Conservation (phyloP, 2,329 filamentous ascomycete species). For the Xylaria sp. region DNA sequence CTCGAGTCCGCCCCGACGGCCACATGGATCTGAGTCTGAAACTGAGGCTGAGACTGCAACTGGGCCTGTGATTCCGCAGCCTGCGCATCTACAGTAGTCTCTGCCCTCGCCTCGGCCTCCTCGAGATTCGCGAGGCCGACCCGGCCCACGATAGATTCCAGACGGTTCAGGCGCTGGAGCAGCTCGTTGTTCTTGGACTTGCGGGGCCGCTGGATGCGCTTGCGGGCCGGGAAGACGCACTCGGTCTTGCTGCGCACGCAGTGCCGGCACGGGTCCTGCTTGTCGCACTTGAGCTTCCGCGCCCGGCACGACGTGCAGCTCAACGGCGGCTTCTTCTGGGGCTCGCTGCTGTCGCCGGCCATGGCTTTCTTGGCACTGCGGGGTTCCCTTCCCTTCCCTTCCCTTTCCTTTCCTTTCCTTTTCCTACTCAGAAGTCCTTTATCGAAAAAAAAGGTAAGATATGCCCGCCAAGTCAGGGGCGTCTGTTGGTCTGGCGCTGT, state of each 20-base stretch:
- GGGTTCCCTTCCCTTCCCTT: neutral
- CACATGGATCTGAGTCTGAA: neutral
- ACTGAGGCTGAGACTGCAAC: too few species aligned
- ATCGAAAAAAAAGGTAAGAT: neutral
- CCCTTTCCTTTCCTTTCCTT: neutral
- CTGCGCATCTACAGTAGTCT: conserved; percentile 16
- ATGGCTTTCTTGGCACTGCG: conserved; percentile 11
- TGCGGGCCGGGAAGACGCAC: conserved; percentile 60
- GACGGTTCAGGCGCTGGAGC: conserved; percentile 56
- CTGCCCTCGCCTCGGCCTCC: conserved; percentile 22
- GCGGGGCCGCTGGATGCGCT: conserved; percentile 56
- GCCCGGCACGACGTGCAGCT: conserved; percentile 72
- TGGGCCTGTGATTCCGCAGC: neutral
- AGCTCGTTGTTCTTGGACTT: conserved; percentile 58
- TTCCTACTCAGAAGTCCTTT: too few species aligned
- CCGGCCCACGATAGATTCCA: conserved; percentile 59
- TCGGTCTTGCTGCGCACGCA: conserved; percentile 61
- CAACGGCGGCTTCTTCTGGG: conserved; percentile 53
- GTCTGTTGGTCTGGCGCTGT: neutral
- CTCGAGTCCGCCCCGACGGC: neutral
- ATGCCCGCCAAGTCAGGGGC: neutral
- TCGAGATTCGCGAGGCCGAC: conserved; percentile 51
- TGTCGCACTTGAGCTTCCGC: conserved; percentile 71
- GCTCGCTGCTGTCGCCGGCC: conserved; percentile 20
- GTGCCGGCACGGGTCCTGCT: conserved; percentile 65